Evolutionary conservation across 1,284 basidiomycete genomes (phyloP).

Genomic region (Trichosporon sp.): DNA sequence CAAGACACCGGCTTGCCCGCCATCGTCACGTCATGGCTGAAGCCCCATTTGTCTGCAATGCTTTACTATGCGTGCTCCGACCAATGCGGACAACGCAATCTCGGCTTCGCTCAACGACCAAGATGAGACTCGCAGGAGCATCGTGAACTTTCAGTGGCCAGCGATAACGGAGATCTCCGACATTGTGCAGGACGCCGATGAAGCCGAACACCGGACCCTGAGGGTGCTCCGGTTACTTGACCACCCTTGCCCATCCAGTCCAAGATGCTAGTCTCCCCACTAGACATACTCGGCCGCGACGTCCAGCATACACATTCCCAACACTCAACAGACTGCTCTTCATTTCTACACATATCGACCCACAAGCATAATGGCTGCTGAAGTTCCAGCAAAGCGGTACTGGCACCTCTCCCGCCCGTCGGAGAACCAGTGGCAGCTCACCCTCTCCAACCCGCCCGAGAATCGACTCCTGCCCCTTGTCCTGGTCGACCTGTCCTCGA

Average conservation of each 20-base stretch:
- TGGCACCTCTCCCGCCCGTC: conserved; percentile 40
- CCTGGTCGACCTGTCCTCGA: conserved; percentile 49
- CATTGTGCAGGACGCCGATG: not conserved
- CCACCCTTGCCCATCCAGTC: not conserved
- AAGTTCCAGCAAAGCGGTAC: not conserved
- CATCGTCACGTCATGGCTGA: too few species aligned
- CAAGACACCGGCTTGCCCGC: too few species aligned
- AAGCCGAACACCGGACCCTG: conserved; percentile 3
- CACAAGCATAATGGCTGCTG: not conserved
- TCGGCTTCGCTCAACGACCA: too few species aligned
- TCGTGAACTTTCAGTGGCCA: not conserved
- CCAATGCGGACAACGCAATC: too few species aligned
- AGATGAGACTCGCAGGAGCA: too few species aligned
- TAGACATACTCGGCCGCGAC: not conserved
- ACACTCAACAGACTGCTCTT: not conserved
- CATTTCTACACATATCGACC: not conserved
- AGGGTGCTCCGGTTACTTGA: not conserved
- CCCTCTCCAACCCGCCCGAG: conserved; percentile 53
- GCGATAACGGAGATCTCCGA: conserved; percentile 19
- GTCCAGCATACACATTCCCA: not conserved
- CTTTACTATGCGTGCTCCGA: too few species aligned
- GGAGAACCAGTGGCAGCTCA: conserved; percentile 47
- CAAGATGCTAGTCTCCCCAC: not conserved
- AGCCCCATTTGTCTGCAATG: too few species aligned
- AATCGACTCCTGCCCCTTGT: conserved; percentile 53